Evolutionary conservation across 192 early-diverging fungal genomes (phyloP).

Genomic region (Chytriomyces hyalinus): DNA sequence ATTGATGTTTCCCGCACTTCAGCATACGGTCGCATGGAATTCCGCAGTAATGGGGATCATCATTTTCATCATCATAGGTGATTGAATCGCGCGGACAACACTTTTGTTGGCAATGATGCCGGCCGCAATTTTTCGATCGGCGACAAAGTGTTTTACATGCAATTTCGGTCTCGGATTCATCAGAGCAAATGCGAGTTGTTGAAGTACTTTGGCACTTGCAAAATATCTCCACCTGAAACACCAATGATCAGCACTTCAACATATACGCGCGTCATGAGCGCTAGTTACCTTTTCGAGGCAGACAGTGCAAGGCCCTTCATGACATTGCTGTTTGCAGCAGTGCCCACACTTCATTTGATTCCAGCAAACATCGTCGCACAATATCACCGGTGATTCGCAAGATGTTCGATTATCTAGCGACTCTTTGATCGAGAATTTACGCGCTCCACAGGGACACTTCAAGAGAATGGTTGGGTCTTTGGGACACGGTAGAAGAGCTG

Average conservation of each 20-base stretch:
- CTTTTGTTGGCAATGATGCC: slow-evolving; percentile 11
- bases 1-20: slow-evolving; percentile 23
- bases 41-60: slow-evolving; percentile 9
- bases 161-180: not conserved
- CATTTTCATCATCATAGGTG: not conserved
- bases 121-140: not conserved
- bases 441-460: slow-evolving; percentile 13
- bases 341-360: slow-evolving; percentile 22
- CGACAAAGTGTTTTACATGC: slow-evolving; percentile 12
- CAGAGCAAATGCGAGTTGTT: not conserved
- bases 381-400: slow-evolving; percentile 9
- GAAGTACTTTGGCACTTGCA: slow-evolving; percentile 1
- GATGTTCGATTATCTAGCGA: not conserved
- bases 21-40: slow-evolving; percentile 2
- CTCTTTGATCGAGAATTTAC: not conserved
- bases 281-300: slow-evolving; percentile 17
- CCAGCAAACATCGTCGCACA: slow-evolving; percentile 16
- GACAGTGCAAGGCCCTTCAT: slow-evolving; percentile 18
- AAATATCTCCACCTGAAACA: not conserved
- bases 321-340: slow-evolving; percentile 13
- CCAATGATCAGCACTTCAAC: not conserved
- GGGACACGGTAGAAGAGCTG: not conserved
- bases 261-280: not conserved
- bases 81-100: slow-evolving; percentile 8
- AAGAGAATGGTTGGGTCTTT: not conserved